A percentile compares a stretch with the other conserved stretches of the same genome.
These are phyloP conservation scores for Mycotypha africana DNA, from an alignment of 371 early-diverging fungal species.

Conservation along the genomic window DNA sequence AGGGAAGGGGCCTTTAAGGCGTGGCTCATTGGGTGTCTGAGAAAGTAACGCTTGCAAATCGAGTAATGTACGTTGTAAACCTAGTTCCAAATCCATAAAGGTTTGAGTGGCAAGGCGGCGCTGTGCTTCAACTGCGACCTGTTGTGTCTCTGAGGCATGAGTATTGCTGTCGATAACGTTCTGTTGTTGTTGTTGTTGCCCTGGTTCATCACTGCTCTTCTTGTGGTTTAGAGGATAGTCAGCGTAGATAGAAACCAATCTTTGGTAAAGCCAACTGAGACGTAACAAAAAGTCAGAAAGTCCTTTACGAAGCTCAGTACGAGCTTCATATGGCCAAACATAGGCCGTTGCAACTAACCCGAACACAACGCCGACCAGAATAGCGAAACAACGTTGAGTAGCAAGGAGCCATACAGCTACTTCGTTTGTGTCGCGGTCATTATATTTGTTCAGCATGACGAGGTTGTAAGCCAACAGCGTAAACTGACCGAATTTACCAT, in stretches of 20 bases:
- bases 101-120: conserved; percentile 25
- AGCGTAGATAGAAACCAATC: conserved; percentile 61
- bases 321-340: conserved; percentile 83
- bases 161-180: conserved; percentile 1
- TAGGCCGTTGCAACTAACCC: conserved; percentile 67
- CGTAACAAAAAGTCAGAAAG: conserved; percentile 61
- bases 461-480: conserved; percentile 73
- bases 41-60: conserved; percentile 55
- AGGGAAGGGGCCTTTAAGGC: conserved; percentile 82
- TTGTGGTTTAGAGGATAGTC: conserved; percentile 21
- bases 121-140: conserved; percentile 27
- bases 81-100: conserved; percentile 70
- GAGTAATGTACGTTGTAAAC: conserved; percentile 61
- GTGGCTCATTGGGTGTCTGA: conserved; percentile 78
- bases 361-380: conserved; percentile 64
- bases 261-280: conserved; percentile 62
- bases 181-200: background rate
- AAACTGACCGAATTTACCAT: conserved; percentile 77
- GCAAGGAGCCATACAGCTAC: conserved; percentile 58
- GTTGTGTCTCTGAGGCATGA: conserved; percentile 21
- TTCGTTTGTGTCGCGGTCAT: conserved; percentile 57
- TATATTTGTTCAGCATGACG: conserved; percentile 71
- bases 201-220: too few relatives aligned
- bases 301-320: conserved; percentile 71
- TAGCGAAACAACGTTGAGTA: conserved; percentile 58